Conservation (phyloP, 2,329 filamentous ascomycete genomes). For the Claviceps humidiphila region DNA sequence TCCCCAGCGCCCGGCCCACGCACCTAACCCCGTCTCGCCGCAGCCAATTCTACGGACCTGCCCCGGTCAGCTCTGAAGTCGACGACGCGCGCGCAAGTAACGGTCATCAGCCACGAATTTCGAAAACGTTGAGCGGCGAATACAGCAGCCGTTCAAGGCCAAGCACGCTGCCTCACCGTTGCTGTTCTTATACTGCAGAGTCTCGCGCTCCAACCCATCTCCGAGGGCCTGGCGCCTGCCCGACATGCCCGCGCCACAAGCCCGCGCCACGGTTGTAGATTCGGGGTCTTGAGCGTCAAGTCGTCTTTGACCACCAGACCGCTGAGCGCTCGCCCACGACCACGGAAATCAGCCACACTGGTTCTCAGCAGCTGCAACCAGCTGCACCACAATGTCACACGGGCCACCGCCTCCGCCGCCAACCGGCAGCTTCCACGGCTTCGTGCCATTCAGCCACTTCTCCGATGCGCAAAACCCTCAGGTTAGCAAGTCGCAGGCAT, state of each 20-base stretch:
- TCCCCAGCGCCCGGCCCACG: neutral
- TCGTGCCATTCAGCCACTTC: conserved; percentile 2
- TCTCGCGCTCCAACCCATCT: neutral
- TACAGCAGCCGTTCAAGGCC: neutral
- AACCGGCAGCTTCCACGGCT: conserved; percentile 2
- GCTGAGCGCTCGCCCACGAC: no score
- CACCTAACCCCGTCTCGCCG: neutral
- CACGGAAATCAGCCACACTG: no score
- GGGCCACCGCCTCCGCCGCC: conserved; percentile 5
- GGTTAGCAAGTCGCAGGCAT: neutral
- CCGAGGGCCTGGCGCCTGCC: conserved; percentile 2
- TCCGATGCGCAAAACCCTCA: conserved; percentile 3
- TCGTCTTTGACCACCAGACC: no score
- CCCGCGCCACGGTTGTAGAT: conserved; percentile 1
- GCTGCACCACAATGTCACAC: conserved; percentile 5
- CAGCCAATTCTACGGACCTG: neutral
- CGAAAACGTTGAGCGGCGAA: no score
- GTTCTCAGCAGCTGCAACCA: no score
- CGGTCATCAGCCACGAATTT: no score
- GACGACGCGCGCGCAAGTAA: no score
- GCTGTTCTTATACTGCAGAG: neutral
- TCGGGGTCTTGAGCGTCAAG: neutral
- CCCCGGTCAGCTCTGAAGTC: neutral
- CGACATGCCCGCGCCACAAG: conserved; percentile 4
- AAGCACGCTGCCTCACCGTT: neutral